Evolutionary conservation across 2,329 filamentous ascomycete genomes (phyloP), one percentile per base, ranked within the genome.

Genomic region (Aulographum hederae): DNA sequence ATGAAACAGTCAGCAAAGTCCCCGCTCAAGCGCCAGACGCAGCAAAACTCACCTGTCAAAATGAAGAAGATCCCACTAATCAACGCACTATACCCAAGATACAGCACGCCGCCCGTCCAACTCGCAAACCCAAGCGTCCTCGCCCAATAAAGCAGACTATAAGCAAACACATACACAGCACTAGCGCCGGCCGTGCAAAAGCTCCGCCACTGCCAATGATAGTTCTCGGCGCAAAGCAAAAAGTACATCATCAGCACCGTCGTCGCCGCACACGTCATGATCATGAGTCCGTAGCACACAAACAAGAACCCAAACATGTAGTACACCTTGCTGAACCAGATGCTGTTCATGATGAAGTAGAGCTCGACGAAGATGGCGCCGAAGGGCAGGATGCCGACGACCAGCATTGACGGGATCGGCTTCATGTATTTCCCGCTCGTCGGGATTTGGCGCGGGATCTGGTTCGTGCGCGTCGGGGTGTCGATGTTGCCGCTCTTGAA

Each of bases 251-350:
- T 76, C 13, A 98, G 62, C 6, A 95, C 75, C 1, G 89, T 95
- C 26, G 91, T 86, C 1, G 85, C 77, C 0, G 86, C 86, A 36
- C 78, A 84, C 1, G 89, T 95, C 44, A 93, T 78, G 44, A 95
- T 82, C 84, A 98, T 94, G 31, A 98, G 69, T 8, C 80, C 85
- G 48, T 93, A 98, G 65, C 85, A 94, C 34, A 98, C 68, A 65
- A 98, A 98, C 21, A 98, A 63, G 66, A 98, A 98, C 15, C 89
- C 89, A 46, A 98, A 98, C 89, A 98, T 98, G 67, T 98, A 98
- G 65, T 98, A 98, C 42, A 98, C 89, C 57, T 89, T 82, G 61
- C 77, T 86, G 57, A 91, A 93, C 89, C 89, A 98, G 50, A 98
- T 86, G 17, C 81, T 92, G 58, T 77, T 92, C 81, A 98, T 92